Base-by-base conservation (phyloP, 495 filamentous ascomycete species). In the Acidiella bohemica region DNA sequence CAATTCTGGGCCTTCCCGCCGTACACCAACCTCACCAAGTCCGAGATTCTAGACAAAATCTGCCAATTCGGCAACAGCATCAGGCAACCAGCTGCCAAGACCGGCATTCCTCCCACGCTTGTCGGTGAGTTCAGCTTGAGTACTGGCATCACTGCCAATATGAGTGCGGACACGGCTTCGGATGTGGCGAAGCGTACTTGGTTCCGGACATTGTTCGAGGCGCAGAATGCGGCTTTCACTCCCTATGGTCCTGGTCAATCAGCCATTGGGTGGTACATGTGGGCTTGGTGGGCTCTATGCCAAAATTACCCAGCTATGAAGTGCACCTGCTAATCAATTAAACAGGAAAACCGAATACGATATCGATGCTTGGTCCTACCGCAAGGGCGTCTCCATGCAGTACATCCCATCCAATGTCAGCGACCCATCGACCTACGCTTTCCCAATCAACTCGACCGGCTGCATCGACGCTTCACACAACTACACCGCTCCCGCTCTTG, bases 331-430 rank as follows among this genome's bases (percentile, higher is more conserved):
- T n/a, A n/a, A n/a, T n/a, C n/a, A n/a, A n/a, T n/a, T n/a, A n/a
- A n/a, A n/a, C n/a, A n/a, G n/a, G n/a, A 22, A 44, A 24, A 44
- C 42, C 11, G 42, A 44, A 18, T 44, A 44, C 34, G 42, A 44
- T 20, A 44, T 44, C 17, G 42, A 44, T 23, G 34, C 42, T 8
- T 44, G 42, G 42, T 44, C 42, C 3, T 44, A 44, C 34, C 42
- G 42, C 33, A 14, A 22, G 3, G 42, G 42, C n/a, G 5, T 44
- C n/a, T 23, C 32, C 1, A 27, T 38, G 12, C 24, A 22, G 12
- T 44, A 39, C 25, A 44, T 44, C 32, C 42, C 42, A 5, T 38
- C 32, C 25, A 44, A 38, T 34, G 22, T 39, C 32, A 38, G 33
- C 34, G 34, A 44, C 27, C 26, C 23, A 3, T 38, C 42, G 34